These are phyloP conservation scores for Stachybotrys echinatus DNA, from an alignment of 2,329 filamentous ascomycete genomes.

Conservation along the genomic window DNA sequence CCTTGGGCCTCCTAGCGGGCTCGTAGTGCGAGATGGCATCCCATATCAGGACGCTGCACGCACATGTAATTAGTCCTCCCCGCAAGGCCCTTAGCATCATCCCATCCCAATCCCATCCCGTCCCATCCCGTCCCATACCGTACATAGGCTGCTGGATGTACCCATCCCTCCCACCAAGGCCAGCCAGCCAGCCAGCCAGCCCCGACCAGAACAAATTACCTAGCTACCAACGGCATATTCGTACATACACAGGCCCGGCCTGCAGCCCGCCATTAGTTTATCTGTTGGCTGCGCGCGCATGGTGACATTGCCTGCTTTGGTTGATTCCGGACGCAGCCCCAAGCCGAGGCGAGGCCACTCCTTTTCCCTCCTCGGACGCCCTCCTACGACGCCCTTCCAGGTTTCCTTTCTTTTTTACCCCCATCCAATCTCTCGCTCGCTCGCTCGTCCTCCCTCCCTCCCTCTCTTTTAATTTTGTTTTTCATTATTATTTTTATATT, in stretches of 20 bases:
- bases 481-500: too few relatives aligned
- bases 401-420: background rate
- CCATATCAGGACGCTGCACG: background rate
- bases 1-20: background rate
- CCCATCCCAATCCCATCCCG: too few relatives aligned
- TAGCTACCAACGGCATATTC: too few relatives aligned
- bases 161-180: background rate
- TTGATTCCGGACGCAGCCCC: background rate
- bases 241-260: background rate
- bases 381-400: too few relatives aligned
- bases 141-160: too few relatives aligned
- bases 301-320: background rate
- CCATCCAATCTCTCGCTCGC: background rate
- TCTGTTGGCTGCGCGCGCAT: too few relatives aligned
- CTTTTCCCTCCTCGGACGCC: too few relatives aligned
- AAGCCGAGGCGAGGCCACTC: too few relatives aligned
- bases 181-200: too few relatives aligned
- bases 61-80: too few relatives aligned
- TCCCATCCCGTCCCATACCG: background rate
- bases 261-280: background rate
- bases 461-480: background rate
- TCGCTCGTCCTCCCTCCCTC: background rate
- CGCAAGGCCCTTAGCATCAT: too few relatives aligned
- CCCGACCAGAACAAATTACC: too few relatives aligned
- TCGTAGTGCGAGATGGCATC: background rate